Conservation (phyloP, 225 moss, liverwort and hornwort genomes). For the Antitrichia curtipendula region DNA sequence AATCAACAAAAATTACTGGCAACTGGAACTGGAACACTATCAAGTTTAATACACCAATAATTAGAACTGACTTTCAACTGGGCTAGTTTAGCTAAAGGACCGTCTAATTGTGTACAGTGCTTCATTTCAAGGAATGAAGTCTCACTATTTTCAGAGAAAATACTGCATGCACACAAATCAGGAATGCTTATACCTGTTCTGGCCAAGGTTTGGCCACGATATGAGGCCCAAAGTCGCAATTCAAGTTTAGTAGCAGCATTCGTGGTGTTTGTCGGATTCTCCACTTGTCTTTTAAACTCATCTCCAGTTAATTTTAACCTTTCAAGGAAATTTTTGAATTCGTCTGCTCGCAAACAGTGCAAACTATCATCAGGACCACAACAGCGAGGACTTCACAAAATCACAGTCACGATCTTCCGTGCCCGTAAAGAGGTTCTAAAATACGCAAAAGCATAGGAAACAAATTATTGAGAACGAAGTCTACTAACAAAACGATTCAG, state of each 20-base stretch:
- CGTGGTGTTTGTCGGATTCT: neutral
- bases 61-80: neutral
- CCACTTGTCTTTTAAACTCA: slow-evolving; percentile 25
- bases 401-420: neutral
- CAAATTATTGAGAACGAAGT: neutral
- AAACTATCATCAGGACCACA: neutral
- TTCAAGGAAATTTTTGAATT: slow-evolving; percentile 84
- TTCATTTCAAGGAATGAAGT: neutral
- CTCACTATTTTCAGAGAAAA: neutral
- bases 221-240: slow-evolving; percentile 95
- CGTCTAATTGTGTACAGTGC: neutral
- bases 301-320: slow-evolving; percentile 34
- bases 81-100: neutral
- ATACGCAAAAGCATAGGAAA: neutral
- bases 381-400: neutral
- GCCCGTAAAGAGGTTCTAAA: neutral
- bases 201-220: slow-evolving; percentile 92
- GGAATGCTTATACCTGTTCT: slow-evolving; percentile 58
- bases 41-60: neutral
- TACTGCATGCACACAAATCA: neutral
- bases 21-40: neutral
- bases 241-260: slow-evolving; percentile 19
- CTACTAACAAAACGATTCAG: neutral
- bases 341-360: slow-evolving; percentile 47
- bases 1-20: neutral